A percentile compares a stretch with the other conserved stretches of the same genome.
These are phyloP conservation scores for Cytospora chrysosperma DNA, from an alignment of 2,329 filamentous ascomycete species.

Conservation along the genomic window DNA sequence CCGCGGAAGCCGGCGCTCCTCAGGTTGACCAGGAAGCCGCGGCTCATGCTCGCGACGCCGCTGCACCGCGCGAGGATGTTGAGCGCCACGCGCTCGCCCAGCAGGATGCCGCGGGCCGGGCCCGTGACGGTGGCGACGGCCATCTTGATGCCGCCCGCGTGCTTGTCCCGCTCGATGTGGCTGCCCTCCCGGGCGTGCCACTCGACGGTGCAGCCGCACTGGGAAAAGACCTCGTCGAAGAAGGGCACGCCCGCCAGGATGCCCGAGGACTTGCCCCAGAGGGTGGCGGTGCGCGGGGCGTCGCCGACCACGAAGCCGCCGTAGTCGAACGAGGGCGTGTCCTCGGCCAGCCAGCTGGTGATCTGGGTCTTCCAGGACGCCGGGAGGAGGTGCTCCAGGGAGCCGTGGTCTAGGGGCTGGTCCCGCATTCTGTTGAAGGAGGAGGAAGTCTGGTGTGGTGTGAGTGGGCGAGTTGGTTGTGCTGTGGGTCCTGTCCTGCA, in stretches of 20 bases:
- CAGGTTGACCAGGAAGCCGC: slow-evolving; percentile 54
- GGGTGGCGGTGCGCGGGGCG: slow-evolving; percentile 58
- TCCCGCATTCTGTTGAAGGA: slow-evolving; percentile 12
- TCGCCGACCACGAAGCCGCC: slow-evolving; percentile 94
- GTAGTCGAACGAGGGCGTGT: slow-evolving; percentile 95
- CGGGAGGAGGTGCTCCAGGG: slow-evolving; percentile 71
- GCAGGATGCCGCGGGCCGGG: slow-evolving; percentile 73
- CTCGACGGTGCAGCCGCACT: slow-evolving; percentile 86
- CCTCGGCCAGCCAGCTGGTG: slow-evolving; percentile 86
- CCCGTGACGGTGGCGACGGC: slow-evolving; percentile 80
- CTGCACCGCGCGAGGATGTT: slow-evolving; percentile 90
- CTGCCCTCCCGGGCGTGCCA: slow-evolving; percentile 82
- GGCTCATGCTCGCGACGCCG: slow-evolving; percentile 75
- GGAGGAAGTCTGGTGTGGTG: not conserved
- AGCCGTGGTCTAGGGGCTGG: slow-evolving; percentile 41
- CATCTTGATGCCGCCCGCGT: slow-evolving; percentile 41
- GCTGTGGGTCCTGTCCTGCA: slow-evolving; percentile 2
- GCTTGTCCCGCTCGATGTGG: slow-evolving; percentile 51
- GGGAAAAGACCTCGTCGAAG: slow-evolving; percentile 88
- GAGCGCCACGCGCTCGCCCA: slow-evolving; percentile 91
- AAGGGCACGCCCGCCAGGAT: slow-evolving; percentile 91
- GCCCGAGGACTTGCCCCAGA: slow-evolving; percentile 71
- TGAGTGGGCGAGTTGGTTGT: not conserved
- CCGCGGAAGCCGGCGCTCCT: slow-evolving; percentile 72
- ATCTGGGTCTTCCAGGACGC: slow-evolving; percentile 80